phyloP scores from a whole-genome alignment of 306 rosid species.

The Ochetophila trinervis region DNA sequence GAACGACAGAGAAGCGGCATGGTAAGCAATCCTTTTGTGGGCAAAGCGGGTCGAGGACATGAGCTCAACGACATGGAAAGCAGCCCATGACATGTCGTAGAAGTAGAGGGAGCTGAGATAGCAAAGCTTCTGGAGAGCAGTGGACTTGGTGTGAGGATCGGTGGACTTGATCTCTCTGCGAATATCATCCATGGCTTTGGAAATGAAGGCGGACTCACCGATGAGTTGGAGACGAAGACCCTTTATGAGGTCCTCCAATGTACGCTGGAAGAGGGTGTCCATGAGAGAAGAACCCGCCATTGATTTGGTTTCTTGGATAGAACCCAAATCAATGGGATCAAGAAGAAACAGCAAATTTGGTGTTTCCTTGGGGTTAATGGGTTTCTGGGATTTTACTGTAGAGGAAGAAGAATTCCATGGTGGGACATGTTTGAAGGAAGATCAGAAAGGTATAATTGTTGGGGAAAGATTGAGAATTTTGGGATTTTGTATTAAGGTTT shows the following conservation, averaged over 20 bases:
- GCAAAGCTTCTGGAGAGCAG: constrained; percentile 72
- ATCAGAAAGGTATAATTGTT: not conserved
- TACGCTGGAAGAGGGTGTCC: constrained; percentile 88
- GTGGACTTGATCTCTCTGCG: constrained; percentile 88
- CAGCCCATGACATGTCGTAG: constrained; percentile 84
- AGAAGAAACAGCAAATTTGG: not conserved
- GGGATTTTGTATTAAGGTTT: not conserved
- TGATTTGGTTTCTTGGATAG: not conserved
- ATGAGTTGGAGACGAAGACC: constrained; percentile 63
- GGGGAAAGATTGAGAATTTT: not conserved
- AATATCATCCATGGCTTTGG: constrained; percentile 78
- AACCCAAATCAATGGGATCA: not conserved
- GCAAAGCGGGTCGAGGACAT: constrained; percentile 74
- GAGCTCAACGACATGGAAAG: constrained; percentile 90
- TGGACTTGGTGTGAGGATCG: constrained; percentile 66
- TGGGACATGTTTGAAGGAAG: not conserved
- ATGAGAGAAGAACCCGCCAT: constrained; percentile 83
- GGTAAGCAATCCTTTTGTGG: constrained; percentile 77
- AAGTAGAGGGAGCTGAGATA: constrained; percentile 67
- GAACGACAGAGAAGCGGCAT: constrained; percentile 77
- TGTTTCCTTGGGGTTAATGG: not conserved
- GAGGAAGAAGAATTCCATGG: not conserved
- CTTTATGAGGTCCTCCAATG: constrained; percentile 77
- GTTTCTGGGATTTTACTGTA: not conserved
- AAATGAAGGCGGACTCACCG: constrained; percentile 60